Evolutionary conservation across 129 eudicot species (phyloP).

Genomic region (Flaveria linearis): DNA sequence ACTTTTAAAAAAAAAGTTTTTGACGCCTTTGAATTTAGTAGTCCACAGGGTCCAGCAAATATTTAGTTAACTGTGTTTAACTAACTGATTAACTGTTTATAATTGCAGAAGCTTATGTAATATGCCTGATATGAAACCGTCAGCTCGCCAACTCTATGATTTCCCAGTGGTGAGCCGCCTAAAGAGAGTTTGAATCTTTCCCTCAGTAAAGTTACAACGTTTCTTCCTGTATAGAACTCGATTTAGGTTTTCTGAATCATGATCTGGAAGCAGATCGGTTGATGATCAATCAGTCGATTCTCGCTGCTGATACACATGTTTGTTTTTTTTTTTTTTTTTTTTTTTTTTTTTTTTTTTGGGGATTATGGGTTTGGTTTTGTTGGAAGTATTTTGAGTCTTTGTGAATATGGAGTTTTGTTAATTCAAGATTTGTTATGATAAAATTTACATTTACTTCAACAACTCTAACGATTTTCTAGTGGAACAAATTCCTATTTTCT

Average conservation of each 20-base stretch:
- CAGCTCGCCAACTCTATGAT: conserved; percentile 7
- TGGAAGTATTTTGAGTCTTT: not conserved
- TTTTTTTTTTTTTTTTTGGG: not conserved
- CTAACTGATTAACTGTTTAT: not conserved
- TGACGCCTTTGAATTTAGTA: not conserved
- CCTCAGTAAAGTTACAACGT: too few relatives aligned
- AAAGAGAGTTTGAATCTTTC: not conserved
- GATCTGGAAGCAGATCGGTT: too few relatives aligned
- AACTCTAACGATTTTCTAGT: too few relatives aligned
- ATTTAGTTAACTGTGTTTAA: not conserved
- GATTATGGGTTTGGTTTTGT: not conserved
- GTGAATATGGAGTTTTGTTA: not conserved
- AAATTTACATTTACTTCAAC: too few relatives aligned
- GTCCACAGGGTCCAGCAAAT: not conserved
- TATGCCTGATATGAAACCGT: conserved; percentile 3
- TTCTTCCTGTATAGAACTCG: too few relatives aligned
- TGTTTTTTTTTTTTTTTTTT: not conserved
- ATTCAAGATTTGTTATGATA: not conserved
- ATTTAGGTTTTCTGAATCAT: too few relatives aligned
- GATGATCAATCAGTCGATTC: too few relatives aligned
- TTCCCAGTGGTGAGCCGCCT: not conserved
- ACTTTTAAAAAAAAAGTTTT: not conserved
- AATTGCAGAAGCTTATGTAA: conserved; percentile 5
- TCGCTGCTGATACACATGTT: not conserved
- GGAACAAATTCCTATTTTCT: too few relatives aligned